phyloP scores from a whole-genome alignment of 2,329 filamentous ascomycete genomes.

The Hymenoscyphus scutula region DNA sequence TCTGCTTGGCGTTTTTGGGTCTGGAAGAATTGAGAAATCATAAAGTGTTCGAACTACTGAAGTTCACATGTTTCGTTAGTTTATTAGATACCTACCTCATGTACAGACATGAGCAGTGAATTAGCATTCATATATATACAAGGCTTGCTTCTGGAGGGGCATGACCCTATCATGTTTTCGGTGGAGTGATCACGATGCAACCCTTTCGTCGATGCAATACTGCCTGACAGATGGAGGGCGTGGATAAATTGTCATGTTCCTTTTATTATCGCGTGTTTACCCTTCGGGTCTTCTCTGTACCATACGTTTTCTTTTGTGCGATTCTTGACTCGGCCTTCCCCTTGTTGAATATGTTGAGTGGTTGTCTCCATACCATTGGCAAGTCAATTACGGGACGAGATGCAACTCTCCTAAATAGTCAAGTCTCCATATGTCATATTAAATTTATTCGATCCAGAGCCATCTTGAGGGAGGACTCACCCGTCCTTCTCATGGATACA shows the following conservation, averaged over 20 bases:
- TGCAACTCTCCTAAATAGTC: no score
- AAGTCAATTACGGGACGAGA: no score
- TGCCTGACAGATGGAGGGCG: background rate
- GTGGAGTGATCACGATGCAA: background rate
- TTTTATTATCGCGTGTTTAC: background rate
- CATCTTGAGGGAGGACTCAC: no score
- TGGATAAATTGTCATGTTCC: background rate
- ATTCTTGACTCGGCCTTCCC: no score
- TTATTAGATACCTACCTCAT: background rate
- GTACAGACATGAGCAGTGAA: conserved; percentile 1
- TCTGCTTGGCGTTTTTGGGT: background rate
- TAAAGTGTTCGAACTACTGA: background rate
- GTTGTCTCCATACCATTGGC: no score
- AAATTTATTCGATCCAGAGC: no score
- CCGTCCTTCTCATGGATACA: no score
- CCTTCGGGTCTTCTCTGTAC: background rate
- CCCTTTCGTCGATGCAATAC: background rate
- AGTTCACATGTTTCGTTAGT: background rate
- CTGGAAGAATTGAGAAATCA: background rate
- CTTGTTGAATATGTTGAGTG: no score
- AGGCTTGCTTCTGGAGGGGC: background rate
- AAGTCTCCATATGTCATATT: no score
- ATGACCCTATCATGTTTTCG: background rate
- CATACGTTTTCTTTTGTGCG: background rate
- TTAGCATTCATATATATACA: background rate